Conservation (phyloP, 441 rosid genomes). For the Erodium trifolium region DNA sequence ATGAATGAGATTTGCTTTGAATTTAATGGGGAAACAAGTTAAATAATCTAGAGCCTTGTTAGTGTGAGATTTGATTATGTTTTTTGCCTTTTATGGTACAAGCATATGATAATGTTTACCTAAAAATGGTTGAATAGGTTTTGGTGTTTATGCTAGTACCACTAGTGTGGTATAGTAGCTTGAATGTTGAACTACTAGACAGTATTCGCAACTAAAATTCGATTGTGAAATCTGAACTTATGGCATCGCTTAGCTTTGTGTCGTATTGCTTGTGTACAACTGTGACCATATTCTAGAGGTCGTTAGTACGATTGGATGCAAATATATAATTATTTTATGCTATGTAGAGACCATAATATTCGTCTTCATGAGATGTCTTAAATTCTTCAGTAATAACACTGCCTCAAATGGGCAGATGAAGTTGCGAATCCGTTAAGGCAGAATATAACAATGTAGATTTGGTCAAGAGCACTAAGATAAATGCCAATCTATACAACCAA, state of each 20-base stretch:
- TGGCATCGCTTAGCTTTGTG: not conserved
- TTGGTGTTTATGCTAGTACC: not conserved
- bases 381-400: not conserved
- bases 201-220: not conserved
- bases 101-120: not conserved
- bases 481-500: not conserved
- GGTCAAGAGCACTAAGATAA: not conserved
- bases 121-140: constrained; percentile 1
- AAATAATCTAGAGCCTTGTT: not conserved
- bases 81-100: not conserved
- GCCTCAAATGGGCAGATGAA: not conserved
- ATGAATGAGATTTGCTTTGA: not conserved
- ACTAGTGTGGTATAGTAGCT: not conserved
- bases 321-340: too few species aligned
- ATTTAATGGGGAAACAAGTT: not conserved
- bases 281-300: constrained; percentile 8
- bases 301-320: not conserved
- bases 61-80: not conserved
- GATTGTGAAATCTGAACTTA: not conserved
- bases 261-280: not conserved
- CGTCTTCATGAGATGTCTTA: not conserved
- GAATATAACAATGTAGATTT: not conserved
- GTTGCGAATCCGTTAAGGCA: not conserved
- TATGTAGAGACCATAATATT: not conserved
- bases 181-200: not conserved